Evolutionary conservation across 495 filamentous ascomycete genomes (phyloP).

Genomic region (Lophiotrema nucula): DNA sequence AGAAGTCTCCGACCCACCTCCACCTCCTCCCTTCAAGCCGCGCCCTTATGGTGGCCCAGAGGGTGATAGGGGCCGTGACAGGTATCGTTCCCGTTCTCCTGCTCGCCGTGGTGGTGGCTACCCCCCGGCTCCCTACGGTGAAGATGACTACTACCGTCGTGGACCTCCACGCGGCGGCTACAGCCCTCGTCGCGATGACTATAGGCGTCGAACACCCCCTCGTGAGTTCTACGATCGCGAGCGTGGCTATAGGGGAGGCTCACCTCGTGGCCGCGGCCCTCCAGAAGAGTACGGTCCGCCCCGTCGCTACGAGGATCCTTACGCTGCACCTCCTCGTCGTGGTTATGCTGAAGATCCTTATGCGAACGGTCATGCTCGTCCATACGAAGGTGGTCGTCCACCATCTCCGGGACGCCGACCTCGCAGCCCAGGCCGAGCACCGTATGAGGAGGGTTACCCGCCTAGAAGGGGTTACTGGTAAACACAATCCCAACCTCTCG

Average conservation of each 20-base stretch:
- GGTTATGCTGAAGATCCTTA: constrained; percentile 63
- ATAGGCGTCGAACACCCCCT: constrained; percentile 75
- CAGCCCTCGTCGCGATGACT: constrained; percentile 75
- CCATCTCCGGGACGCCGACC: constrained; percentile 49
- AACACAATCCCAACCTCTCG: too few relatives aligned
- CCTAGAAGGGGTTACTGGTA: constrained; percentile 41
- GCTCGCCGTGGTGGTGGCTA: constrained; percentile 63
- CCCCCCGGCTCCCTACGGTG: constrained; percentile 51
- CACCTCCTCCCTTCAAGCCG: constrained; percentile 42
- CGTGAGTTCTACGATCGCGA: constrained; percentile 84
- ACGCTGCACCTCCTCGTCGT: constrained; percentile 51
- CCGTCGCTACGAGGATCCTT: constrained; percentile 40
- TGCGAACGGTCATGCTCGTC: constrained; percentile 55
- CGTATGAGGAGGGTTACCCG: constrained; percentile 40
- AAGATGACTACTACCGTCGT: constrained; percentile 65
- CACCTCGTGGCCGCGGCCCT: constrained; percentile 65
- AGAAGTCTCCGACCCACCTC: constrained; percentile 62
- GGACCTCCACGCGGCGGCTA: constrained; percentile 76
- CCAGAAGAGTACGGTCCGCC: constrained; percentile 71
- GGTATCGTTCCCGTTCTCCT: constrained; percentile 75
- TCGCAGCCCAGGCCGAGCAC: constrained; percentile 34
- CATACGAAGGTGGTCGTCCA: constrained; percentile 60
- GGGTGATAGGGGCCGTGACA: constrained; percentile 65
- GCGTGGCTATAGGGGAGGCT: constrained; percentile 69
- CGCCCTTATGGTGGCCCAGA: constrained; percentile 45